Evolutionary conservation across 192 early-diverging fungal genomes (phyloP).

Genomic region (Pecoramyces ruminantium): DNA sequence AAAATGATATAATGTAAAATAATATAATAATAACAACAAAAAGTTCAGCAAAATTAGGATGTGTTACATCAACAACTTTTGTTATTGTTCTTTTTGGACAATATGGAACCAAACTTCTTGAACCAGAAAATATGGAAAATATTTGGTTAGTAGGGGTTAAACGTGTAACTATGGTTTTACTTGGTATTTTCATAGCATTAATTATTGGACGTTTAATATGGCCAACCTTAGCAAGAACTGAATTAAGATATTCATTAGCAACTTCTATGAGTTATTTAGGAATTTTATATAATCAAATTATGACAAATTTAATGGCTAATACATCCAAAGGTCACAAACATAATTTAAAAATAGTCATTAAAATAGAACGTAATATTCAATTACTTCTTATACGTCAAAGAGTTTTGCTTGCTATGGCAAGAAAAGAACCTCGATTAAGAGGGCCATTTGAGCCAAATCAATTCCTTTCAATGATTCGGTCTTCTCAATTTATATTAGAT

Average conservation of each 20-base stretch:
- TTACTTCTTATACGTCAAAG: background rate
- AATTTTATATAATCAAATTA: background rate
- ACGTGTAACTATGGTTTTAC: background rate
- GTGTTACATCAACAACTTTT: background rate
- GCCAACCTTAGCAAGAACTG: background rate
- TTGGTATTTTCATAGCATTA: background rate
- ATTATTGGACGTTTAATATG: background rate
- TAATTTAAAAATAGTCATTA: background rate
- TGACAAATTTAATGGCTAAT: background rate
- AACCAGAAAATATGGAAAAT: background rate
- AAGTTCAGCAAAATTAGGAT: background rate
- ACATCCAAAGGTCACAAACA: background rate
- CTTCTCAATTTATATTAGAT: background rate
- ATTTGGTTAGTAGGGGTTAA: background rate
- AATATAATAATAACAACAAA: background rate
- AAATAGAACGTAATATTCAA: background rate
- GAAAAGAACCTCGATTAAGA: background rate
- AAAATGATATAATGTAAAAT: background rate
- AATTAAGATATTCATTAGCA: background rate
- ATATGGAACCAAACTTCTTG: background rate
- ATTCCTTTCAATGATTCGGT: background rate
- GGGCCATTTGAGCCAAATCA: background rate
- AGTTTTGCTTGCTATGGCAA: background rate
- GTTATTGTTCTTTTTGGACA: background rate
- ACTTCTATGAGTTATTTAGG: background rate